Percentiles rank a stretch among this genome's conserved stretches.
These are phyloP conservation scores for Austroboletus novae-zelandiae DNA, from an alignment of 1,284 basidiomycete genomes.

Conservation along the genomic window DNA sequence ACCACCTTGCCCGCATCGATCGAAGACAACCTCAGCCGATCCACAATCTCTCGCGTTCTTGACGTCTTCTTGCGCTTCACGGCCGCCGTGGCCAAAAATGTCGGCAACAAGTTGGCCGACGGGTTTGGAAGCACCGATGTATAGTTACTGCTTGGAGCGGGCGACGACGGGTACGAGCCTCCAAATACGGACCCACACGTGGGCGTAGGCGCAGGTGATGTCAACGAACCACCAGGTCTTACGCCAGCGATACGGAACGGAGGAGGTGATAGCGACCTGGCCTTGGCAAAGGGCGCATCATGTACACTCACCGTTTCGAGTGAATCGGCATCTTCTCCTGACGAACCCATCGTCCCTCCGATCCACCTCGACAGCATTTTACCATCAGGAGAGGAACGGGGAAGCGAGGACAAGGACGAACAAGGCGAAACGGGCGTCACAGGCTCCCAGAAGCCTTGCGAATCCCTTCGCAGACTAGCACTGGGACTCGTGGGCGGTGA, in stretches of 20 bases:
- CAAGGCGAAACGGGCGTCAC: conserved; percentile 19
- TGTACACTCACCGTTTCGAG: neutral
- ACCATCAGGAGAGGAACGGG: conserved; percentile 19
- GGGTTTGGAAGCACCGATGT: conserved; percentile 5
- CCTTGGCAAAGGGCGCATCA: conserved; percentile 2
- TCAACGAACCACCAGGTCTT: conserved; percentile 5
- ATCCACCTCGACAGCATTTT: conserved; percentile 2
- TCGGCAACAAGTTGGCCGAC: conserved; percentile 18
- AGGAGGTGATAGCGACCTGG: conserved; percentile 20
- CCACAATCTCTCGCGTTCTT: conserved; percentile 29
- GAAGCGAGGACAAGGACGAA: conserved; percentile 19
- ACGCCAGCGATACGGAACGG: conserved; percentile 2
- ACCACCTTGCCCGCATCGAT: conserved; percentile 18
- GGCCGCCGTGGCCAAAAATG: conserved; percentile 19
- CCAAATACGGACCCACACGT: conserved; percentile 6
- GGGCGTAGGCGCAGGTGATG: conserved; percentile 10
- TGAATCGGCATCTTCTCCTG: neutral
- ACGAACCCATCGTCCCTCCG: neutral
- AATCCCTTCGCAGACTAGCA: conserved; percentile 18
- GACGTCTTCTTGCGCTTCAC: conserved; percentile 28
- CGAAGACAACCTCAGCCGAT: conserved; percentile 27
- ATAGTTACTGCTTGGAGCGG: conserved; percentile 4
- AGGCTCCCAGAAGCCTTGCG: conserved; percentile 33
- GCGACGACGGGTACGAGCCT: conserved; percentile 12
- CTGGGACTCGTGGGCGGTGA: conserved; percentile 12